Evolutionary conservation across 1,284 basidiomycete genomes (phyloP).

Genomic region (Trametes versicolor): DNA sequence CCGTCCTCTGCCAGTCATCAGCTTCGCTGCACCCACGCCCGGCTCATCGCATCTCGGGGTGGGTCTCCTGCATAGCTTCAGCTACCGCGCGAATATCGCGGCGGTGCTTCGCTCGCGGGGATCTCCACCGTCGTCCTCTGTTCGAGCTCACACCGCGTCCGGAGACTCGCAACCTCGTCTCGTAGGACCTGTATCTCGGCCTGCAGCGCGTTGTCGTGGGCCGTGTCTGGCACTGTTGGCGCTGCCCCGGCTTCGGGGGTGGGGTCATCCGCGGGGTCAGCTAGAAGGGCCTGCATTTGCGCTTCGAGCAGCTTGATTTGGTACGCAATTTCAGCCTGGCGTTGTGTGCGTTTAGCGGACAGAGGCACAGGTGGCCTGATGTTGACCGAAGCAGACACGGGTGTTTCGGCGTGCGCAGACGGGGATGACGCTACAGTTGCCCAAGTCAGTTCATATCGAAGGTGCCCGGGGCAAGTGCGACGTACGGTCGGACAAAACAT

Average conservation of each 20-base stretch:
- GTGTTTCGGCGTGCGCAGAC: no score
- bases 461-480: background rate
- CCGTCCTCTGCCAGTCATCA: background rate
- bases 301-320: constrained; percentile 17
- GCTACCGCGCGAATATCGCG: background rate
- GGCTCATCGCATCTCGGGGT: background rate
- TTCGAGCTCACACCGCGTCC: constrained; percentile 9
- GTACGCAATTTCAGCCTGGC: constrained; percentile 15
- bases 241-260: background rate
- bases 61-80: background rate
- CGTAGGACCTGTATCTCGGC: constrained; percentile 9
- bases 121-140: background rate
- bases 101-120: constrained; percentile 4
- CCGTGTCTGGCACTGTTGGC: no score
- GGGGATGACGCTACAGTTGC: background rate
- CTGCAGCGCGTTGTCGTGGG: constrained; percentile 6
- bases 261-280: background rate
- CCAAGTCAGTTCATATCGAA: background rate
- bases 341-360: constrained; percentile 9
- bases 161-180: constrained; percentile 14
- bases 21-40: background rate
- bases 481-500: background rate
- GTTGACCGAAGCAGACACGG: background rate
- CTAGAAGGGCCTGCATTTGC: constrained; percentile 9
- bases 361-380: background rate